Evolutionary conservation across 2,329 filamentous ascomycete genomes (phyloP), one percentile per base, ranked within the genome.

Genomic region (Cercospora berteroae): DNA sequence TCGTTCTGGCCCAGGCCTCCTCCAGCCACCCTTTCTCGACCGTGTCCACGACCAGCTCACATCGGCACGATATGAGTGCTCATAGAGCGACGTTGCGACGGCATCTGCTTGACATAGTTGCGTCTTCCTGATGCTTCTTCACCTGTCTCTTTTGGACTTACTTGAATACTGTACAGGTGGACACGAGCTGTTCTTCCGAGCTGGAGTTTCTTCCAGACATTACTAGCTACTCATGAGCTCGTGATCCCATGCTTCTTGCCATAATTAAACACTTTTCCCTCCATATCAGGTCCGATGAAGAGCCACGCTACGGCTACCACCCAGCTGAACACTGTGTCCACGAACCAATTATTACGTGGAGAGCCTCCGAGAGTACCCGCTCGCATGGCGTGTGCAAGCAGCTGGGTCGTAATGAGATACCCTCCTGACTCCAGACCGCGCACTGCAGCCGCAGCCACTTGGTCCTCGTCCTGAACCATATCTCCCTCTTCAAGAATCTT

Each of bases 401-500:
- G 87, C 67, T 88, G 90, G 10, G 93, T 91, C 0, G 92, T 90
- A 55, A 97, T 86, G 74, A 92, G 84, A 78, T 92, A 94, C 25
- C 95, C 84, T 0, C 94, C 95, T 39, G 81, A 87, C 79, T 98
- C 93, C 55, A 99, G 81, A 0, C 90, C 92, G 52, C 81, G 81
- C 61, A 99, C 88, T 0, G 92, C 84, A 8, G 83, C 83, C 4
- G 81, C 79, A 1, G 95, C 95, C 13, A 96, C 93, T 67, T 90
- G 85, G 5, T 95, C 89, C 5, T 93, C 91, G 0, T 86, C 89
- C 79, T 96, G 91, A 57, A 88, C 84, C 13, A 89, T 90, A 77
- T 99, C 95, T n/a, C 87, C 86, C 72, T 91, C 88, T 80, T 98
- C 95, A 56, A 98, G 81, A 62, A 89, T 84, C 72, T 88, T 85